Conservation (phyloP, 257 asterid genomes). For the Galeopsis tetrahit region DNA sequence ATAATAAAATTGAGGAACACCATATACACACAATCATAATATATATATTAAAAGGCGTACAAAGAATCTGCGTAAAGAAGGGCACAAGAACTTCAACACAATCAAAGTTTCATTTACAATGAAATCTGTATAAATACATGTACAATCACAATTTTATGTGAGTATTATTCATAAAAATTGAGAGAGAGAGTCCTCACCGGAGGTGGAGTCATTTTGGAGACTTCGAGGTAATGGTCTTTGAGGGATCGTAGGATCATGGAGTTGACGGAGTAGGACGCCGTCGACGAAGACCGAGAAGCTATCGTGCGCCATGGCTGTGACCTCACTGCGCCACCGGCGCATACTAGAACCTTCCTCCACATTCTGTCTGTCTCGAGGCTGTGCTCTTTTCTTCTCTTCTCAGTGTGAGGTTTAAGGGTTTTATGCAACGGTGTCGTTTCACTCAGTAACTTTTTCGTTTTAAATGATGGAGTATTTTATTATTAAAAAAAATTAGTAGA, state of each 20-base stretch:
- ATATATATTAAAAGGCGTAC: not conserved
- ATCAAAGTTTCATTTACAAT: not conserved
- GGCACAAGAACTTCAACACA: not conserved
- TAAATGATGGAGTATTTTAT: too few species aligned
- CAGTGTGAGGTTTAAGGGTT: conserved; percentile 12
- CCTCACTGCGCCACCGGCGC: conserved; percentile 46
- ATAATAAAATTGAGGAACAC: not conserved
- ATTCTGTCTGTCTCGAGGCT: conserved; percentile 33
- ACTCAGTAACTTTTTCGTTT: not conserved
- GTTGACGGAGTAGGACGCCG: conserved; percentile 59
- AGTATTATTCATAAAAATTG: not conserved
- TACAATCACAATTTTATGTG: not conserved
- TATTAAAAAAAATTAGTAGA: too few species aligned
- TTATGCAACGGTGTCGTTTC: conserved; percentile 19
- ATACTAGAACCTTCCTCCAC: conserved; percentile 56
- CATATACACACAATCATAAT: not conserved
- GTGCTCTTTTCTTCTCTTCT: not conserved
- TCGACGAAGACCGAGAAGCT: conserved; percentile 49
- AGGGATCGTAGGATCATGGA: conserved; percentile 85
- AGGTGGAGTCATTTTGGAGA: conserved; percentile 89
- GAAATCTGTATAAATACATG: not conserved
- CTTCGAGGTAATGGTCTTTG: conserved; percentile 85
- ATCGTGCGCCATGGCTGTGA: conserved; percentile 46
- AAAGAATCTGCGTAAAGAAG: not conserved
- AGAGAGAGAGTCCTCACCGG: conserved; percentile 51